Base-by-base conservation (phyloP, 2,329 filamentous ascomycete genomes). In the Epicoccum sorghinum region DNA sequence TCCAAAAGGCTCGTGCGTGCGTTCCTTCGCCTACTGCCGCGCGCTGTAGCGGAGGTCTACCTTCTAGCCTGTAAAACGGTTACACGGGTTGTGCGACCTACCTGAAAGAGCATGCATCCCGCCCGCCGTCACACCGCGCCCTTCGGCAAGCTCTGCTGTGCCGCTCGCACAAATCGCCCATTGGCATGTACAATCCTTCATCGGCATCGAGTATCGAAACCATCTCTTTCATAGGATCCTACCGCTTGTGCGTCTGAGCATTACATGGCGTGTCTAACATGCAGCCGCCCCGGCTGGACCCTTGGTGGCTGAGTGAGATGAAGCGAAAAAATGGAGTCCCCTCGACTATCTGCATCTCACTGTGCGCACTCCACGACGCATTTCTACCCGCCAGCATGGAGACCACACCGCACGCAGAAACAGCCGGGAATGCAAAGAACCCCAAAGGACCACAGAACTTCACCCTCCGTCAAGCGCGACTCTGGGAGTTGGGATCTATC, bases 401-500 rank as follows among this genome's bases (percentile, higher is more conserved):
- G 4, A 12, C 32, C 4, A 5, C 10, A 12, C 10, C 32, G 13
- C 7, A 13, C 10, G 10, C 32, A 12, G 10, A 9, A 5, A 33
- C 7, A 33, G 10, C 32, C 32, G 29, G 7, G 29, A 12, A 7
- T 2, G 4, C 32, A 33, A 33, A 9, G 6, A 29, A 29, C 9
- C 7, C 7, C 38, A 12, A 27, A 33, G 36, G 4, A 24, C 27
- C 12, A 12, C 18, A 23, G 18, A 39, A 23, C 1, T 24, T 39
- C 18, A 37, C 36, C 18, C 18, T 42, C 6, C 64, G 65, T 8
- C 9, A 33, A 10, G 68, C 65, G 29, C 27, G 12, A 1, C 12
- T 64, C 2, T 53, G 55, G 1, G 68, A 71, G 25, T 48, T 71
- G 3, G 25, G 41, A 3, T 39, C 50, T 2, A 69, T 71, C 41